phyloP scores from a whole-genome alignment of 805 yeast species.

The Metschnikowia noctiluminum region DNA sequence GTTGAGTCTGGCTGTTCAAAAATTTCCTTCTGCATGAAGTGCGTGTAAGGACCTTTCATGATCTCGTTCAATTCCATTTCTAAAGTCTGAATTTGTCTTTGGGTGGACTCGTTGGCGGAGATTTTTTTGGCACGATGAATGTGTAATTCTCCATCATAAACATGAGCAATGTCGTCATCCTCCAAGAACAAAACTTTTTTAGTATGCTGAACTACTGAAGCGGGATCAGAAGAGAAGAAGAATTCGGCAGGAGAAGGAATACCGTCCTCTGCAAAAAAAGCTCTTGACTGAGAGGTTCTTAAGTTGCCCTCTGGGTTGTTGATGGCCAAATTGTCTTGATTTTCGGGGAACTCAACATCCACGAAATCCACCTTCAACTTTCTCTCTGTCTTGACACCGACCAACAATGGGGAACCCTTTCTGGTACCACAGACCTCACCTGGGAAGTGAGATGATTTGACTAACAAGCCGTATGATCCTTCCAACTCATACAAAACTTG shows the following conservation, averaged over 20 bases:
- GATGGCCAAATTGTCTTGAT: slow-evolving; percentile 43
- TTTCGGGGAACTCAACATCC: slow-evolving; percentile 93
- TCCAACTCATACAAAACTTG: slow-evolving; percentile 89
- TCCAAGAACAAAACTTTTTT: slow-evolving; percentile 94
- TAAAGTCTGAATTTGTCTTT: slow-evolving; percentile 92
- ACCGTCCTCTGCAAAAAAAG: slow-evolving; percentile 92
- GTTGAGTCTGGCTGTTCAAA: slow-evolving; percentile 98
- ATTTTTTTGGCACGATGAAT: slow-evolving; percentile 92
- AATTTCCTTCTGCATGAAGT: slow-evolving; percentile 98
- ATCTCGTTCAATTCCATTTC: slow-evolving; percentile 97
- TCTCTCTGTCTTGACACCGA: slow-evolving; percentile 95
- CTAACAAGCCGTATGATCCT: slow-evolving; percentile 95
- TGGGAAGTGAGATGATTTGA: slow-evolving; percentile 89
- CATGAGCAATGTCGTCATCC: slow-evolving; percentile 98
- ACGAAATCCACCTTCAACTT: slow-evolving; percentile 96
- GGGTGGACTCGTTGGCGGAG: slow-evolving; percentile 78
- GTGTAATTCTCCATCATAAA: slow-evolving; percentile 96
- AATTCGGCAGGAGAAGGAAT: slow-evolving; percentile 92
- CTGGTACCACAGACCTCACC: slow-evolving; percentile 95
- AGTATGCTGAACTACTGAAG: slow-evolving; percentile 94
- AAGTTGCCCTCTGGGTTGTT: slow-evolving; percentile 54
- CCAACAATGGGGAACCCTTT: slow-evolving; percentile 95
- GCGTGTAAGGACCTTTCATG: slow-evolving; percentile 95
- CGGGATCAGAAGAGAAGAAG: slow-evolving; percentile 94
- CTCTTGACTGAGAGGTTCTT: slow-evolving; percentile 92